A percentile compares a stretch with the other conserved stretches of the same genome.
Evolutionary conservation across 768 basidiomycete genomes (phyloP).

Genomic region (Rhizopogon rudus): DNA sequence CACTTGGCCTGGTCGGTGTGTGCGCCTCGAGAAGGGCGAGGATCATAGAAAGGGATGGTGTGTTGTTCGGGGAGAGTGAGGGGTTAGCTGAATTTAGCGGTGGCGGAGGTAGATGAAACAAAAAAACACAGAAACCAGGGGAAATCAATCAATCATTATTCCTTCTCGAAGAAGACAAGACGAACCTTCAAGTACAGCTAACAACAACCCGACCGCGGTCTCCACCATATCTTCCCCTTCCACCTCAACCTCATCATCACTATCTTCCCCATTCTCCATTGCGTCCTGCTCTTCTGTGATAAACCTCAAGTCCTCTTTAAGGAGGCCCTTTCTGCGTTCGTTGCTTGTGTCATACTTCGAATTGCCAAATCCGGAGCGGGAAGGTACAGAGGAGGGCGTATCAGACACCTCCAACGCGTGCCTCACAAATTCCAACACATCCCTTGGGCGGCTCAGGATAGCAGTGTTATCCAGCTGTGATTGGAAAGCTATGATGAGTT

Average conservation of each 20-base stretch:
- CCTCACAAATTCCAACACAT: constrained; percentile 80
- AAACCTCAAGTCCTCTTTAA: constrained; percentile 33
- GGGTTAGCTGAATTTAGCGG: neutral
- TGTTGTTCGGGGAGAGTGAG: neutral
- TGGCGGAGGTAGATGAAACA: constrained; percentile 24
- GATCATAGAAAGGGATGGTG: neutral
- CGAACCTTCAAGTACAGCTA: constrained; percentile 84
- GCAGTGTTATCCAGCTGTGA: constrained; percentile 55
- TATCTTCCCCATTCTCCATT: constrained; percentile 49
- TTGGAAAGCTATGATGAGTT: constrained; percentile 82
- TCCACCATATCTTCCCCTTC: constrained; percentile 58
- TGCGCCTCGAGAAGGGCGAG: neutral
- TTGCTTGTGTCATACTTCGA: neutral
- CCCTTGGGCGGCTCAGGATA: constrained; percentile 57
- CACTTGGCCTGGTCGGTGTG: constrained; percentile 47
- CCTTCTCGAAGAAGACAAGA: neutral
- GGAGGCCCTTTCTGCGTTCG: constrained; percentile 15
- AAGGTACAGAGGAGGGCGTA: neutral
- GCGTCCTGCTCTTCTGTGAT: constrained; percentile 30
- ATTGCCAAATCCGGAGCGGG: constrained; percentile 2
- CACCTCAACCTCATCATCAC: constrained; percentile 45
- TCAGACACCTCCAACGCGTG: constrained; percentile 57
- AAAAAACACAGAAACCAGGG: no score
- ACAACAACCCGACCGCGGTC: constrained; percentile 75
- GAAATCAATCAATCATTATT: neutral